Conservation (phyloP, 208 protist genomes). For the Porcisia hertigi region DNA sequence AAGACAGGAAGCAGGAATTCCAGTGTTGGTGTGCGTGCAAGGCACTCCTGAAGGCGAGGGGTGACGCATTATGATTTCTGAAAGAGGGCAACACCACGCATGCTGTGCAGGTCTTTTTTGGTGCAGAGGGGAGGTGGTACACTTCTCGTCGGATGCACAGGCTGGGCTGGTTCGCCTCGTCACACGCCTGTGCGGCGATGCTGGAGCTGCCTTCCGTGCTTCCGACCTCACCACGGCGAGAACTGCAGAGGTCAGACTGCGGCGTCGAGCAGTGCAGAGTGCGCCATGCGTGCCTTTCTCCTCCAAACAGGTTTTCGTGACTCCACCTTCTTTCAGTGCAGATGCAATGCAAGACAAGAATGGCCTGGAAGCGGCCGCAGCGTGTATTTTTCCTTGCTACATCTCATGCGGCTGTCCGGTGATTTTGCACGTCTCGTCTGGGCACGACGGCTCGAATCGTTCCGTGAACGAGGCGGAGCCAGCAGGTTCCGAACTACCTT, state of each 20-base stretch:
- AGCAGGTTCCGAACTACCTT: background rate
- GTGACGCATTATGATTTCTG: constrained; percentile 1
- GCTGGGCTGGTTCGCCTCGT: constrained; percentile 13
- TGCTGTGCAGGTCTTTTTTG: constrained; percentile 3
- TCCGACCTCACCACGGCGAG: background rate
- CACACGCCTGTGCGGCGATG: background rate
- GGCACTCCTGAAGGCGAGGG: background rate
- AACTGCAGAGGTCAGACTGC: background rate
- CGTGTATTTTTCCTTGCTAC: constrained; percentile 23
- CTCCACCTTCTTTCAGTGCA: background rate
- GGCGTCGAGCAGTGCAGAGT: background rate
- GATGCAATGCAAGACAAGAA: background rate
- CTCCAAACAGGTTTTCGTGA: constrained; percentile 9
- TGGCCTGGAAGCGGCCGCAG: background rate
- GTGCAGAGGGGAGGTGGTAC: constrained; percentile 14
- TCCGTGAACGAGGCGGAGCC: background rate
- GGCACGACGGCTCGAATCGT: background rate
- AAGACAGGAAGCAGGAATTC: background rate
- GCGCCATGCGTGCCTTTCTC: constrained; percentile 12
- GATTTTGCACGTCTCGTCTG: background rate
- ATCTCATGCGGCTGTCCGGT: constrained; percentile 20
- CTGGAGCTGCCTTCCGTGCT: background rate
- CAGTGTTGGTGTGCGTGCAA: background rate
- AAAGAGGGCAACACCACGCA: background rate
- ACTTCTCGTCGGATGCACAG: constrained; percentile 31